phyloP scores from a whole-genome alignment of 139 green algal species.

The Trebouxia sp. region DNA sequence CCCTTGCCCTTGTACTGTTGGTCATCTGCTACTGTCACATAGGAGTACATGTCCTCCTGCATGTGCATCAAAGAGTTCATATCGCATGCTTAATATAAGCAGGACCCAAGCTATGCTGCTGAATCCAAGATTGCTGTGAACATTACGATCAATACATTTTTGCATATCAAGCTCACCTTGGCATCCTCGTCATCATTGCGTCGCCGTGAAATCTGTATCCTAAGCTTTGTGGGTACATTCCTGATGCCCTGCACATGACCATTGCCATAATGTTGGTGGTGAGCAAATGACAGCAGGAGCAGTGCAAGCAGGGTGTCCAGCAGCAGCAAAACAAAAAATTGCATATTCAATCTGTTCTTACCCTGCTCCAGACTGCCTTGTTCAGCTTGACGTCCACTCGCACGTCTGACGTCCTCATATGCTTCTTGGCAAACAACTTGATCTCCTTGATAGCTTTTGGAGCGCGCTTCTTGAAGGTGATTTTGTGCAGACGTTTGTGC shows the following conservation, averaged over 20 bases:
- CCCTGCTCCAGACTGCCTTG: conserved; percentile 95
- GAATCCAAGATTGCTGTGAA: too few species aligned
- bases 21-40: conserved; percentile 95
- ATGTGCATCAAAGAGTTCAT: conserved; percentile 19
- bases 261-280: too few species aligned
- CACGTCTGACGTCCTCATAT: conserved; percentile 96
- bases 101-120: neutral
- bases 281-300: too few species aligned
- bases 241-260: conserved; percentile 75
- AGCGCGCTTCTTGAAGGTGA: conserved; percentile 97
- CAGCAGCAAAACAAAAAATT: too few species aligned
- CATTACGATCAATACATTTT: neutral
- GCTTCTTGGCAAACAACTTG: conserved; percentile 91
- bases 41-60: conserved; percentile 98
- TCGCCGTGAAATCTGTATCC: conserved; percentile 88
- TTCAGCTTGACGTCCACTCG: conserved; percentile 98
- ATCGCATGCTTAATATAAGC: neutral
- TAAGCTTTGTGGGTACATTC: conserved; percentile 90
- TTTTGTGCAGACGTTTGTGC: conserved; percentile 89
- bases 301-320: too few species aligned
- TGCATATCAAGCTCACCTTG: conserved; percentile 58
- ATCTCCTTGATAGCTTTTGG: conserved; percentile 97
- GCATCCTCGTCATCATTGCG: conserved; percentile 99
- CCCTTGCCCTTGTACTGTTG: conserved; percentile 87
- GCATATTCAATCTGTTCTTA: conserved; percentile 33